A percentile compares a stretch with the other conserved stretches of the same genome.
Conservation (phyloP, 2,329 filamentous ascomycete species). For the Clathrospora elynae region DNA sequence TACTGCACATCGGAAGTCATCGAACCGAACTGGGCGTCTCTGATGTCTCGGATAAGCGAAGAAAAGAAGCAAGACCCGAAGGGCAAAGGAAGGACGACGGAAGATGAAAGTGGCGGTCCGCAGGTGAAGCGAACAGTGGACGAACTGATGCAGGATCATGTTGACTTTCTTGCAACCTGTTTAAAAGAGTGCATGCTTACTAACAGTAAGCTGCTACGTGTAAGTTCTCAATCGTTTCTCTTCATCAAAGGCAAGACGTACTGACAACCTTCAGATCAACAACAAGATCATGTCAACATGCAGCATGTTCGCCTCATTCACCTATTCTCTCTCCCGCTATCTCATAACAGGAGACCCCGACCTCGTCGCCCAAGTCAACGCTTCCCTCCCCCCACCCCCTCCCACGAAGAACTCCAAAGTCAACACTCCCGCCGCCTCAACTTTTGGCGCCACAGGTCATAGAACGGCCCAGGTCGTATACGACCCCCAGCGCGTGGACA, state of each 20-base stretch:
- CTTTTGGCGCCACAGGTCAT: conserved; percentile 17
- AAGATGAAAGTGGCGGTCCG: conserved; percentile 43
- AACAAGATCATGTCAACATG: conserved; percentile 97
- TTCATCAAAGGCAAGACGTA: neutral
- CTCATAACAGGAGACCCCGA: conserved; percentile 84
- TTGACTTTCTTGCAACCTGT: conserved; percentile 96
- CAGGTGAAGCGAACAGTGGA: conserved; percentile 81
- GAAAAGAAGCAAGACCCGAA: conserved; percentile 58
- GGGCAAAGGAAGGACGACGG: conserved; percentile 44
- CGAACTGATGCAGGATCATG: conserved; percentile 97
- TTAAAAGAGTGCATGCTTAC: conserved; percentile 99
- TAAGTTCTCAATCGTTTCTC: conserved; percentile 51
- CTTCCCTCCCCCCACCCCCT: conserved; percentile 52
- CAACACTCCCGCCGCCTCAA: conserved; percentile 15
- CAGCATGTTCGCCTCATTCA: conserved; percentile 90
- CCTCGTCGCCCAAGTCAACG: conserved; percentile 64
- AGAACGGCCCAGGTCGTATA: conserved; percentile 51
- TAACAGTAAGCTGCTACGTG: conserved; percentile 89
- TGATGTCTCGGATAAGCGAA: conserved; percentile 81
- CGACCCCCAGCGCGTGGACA: conserved; percentile 67
- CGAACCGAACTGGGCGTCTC: conserved; percentile 92
- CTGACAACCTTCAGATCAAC: conserved; percentile 70
- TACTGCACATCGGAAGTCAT: conserved; percentile 98
- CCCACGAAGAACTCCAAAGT: conserved; percentile 11
- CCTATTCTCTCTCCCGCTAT: conserved; percentile 81